A percentile compares a stretch with the other conserved stretches of the same genome.
phyloP scores from a whole-genome alignment of 306 rosid species.

The Rosa chinensis region DNA sequence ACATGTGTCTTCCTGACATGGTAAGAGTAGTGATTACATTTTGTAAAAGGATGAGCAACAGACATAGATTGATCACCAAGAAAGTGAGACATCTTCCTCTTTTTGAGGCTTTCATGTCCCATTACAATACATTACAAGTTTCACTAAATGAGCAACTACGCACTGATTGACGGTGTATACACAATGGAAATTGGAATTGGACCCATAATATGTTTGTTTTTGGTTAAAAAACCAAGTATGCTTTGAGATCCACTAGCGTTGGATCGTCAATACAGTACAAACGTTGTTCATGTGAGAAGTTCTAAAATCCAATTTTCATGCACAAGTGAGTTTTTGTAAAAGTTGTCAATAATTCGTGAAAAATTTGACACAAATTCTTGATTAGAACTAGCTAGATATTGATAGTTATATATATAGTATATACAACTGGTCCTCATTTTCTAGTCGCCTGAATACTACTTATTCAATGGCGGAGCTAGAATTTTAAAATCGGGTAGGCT shows the following conservation, averaged over 20 bases:
- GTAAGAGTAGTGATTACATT: slow-evolving; percentile 24
- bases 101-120: slow-evolving; percentile 26
- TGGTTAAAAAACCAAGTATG: not conserved
- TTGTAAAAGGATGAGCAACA: slow-evolving; percentile 6
- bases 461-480: no score
- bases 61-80: slow-evolving; percentile 26
- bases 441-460: no score
- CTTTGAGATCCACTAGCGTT: not conserved
- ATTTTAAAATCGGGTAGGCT: no score
- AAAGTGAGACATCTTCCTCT: slow-evolving; percentile 23
- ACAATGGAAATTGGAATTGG: not conserved
- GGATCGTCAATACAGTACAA: not conserved
- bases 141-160: not conserved
- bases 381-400: no score
- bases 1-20: slow-evolving; percentile 11
- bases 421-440: no score
- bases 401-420: no score
- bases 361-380: not conserved
- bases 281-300: not conserved
- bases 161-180: no score
- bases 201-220: not conserved
- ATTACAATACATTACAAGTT: not conserved
- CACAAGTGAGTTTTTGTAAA: not conserved
- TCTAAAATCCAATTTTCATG: not conserved
- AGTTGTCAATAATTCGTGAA: not conserved